Evolutionary conservation across 768 basidiomycete genomes (phyloP).

Genomic region (Agrocybe chaxingu): DNA sequence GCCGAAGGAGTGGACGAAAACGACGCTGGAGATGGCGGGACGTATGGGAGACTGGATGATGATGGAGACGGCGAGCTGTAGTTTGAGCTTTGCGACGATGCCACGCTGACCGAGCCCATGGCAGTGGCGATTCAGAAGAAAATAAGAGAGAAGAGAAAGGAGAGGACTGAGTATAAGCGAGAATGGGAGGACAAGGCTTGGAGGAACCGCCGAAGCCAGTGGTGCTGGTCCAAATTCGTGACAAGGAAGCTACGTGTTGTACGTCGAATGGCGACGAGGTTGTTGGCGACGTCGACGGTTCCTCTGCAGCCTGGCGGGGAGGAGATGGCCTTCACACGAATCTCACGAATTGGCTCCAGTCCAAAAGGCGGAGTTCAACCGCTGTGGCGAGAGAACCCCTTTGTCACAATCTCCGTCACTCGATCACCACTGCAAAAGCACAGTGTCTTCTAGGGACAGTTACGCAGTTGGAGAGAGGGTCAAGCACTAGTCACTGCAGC

Average conservation of each 20-base stretch:
- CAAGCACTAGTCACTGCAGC: not conserved
- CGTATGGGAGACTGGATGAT: conserved; percentile 24
- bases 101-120: conserved; percentile 34
- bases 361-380: conserved; percentile 14
- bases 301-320: conserved; percentile 29
- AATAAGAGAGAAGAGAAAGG: conserved; percentile 17
- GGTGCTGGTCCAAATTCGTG: conserved; percentile 35
- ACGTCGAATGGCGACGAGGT: conserved; percentile 28
- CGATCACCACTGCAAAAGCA: not conserved
- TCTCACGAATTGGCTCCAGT: conserved; percentile 18
- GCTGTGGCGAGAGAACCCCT: conserved; percentile 14
- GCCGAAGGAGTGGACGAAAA: conserved; percentile 31
- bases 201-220: conserved; percentile 57
- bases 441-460: too few species aligned
- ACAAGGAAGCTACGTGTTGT: conserved; percentile 22
- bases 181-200: conserved; percentile 16
- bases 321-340: conserved; percentile 16
- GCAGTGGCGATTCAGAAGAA: conserved; percentile 12
- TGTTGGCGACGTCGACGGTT: conserved; percentile 48
- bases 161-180: conserved; percentile 16
- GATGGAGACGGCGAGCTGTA: conserved; percentile 28
- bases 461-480: too few species aligned
- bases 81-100: conserved; percentile 30
- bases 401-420: conserved; percentile 17
- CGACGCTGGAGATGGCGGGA: conserved; percentile 36